Evolutionary conservation across 257 asterid species (phyloP).

Genomic region (Solanum arcanum): DNA sequence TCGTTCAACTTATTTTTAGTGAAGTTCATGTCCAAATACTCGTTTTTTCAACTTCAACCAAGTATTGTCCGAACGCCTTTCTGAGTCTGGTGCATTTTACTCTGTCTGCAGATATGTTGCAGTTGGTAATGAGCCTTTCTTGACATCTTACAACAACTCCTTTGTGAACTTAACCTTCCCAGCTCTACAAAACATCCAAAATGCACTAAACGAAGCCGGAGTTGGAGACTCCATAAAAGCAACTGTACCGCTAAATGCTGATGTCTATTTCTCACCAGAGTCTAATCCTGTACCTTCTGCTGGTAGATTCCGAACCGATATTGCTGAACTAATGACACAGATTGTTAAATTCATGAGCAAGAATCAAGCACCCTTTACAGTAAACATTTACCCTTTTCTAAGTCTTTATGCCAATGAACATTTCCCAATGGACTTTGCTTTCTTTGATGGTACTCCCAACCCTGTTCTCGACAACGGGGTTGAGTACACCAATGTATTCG

Average conservation of each 20-base stretch:
- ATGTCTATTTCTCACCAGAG: conserved; percentile 23
- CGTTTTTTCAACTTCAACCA: background rate
- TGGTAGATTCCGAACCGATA: conserved; percentile 27
- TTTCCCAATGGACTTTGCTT: conserved; percentile 35
- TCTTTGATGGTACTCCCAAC: conserved; percentile 25
- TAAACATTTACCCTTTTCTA: conserved; percentile 35
- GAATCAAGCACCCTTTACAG: conserved; percentile 28
- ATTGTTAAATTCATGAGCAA: conserved; percentile 28
- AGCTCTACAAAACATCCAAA: conserved; percentile 30
- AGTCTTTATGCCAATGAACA: conserved; percentile 25
- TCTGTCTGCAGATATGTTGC: conserved; percentile 26
- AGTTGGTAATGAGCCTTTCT: conserved; percentile 40
- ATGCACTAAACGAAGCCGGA: conserved; percentile 33
- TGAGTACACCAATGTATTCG: conserved; percentile 28
- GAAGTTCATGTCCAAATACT: background rate
- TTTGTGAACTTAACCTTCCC: conserved; percentile 29
- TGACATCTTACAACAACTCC: conserved; percentile 26
- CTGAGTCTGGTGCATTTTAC: background rate
- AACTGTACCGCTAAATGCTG: conserved; percentile 35
- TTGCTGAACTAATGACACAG: conserved; percentile 23
- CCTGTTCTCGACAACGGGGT: conserved; percentile 21
- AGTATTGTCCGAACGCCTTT: background rate
- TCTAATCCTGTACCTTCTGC: conserved; percentile 27
- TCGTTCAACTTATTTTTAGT: background rate
- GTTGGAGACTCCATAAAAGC: conserved; percentile 20